Evolutionary conservation across 192 early-diverging fungal genomes (phyloP).

Genomic region (Backusella morwellensis): DNA sequence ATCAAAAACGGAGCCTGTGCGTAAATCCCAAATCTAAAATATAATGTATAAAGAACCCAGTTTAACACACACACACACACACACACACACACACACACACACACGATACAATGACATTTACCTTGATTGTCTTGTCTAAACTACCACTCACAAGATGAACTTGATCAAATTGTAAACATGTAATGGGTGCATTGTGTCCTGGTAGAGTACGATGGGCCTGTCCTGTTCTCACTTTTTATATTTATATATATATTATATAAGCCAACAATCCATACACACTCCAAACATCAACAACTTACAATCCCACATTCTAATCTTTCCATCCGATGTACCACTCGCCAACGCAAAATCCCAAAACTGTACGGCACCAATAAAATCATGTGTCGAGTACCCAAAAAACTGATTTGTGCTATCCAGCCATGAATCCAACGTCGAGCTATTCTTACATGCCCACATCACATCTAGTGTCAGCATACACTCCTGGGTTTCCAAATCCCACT

Average conservation of each 20-base stretch:
- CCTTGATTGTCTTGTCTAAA: slow-evolving; percentile 59
- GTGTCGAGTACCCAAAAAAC: slow-evolving; percentile 35
- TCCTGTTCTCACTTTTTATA: slow-evolving; percentile 57
- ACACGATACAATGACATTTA: slow-evolving; percentile 1
- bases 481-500: slow-evolving; percentile 75
- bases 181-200: slow-evolving; percentile 62
- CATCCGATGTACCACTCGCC: slow-evolving; percentile 73
- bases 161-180: slow-evolving; percentile 67
- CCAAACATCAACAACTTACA: slow-evolving; percentile 27
- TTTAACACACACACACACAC: not conserved
- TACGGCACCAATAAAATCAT: slow-evolving; percentile 64
- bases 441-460: slow-evolving; percentile 61
- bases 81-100: not conserved
- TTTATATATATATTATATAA: not conserved
- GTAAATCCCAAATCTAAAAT: slow-evolving; percentile 68
- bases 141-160: slow-evolving; percentile 70
- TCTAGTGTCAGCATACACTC: slow-evolving; percentile 64
- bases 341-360: slow-evolving; percentile 75
- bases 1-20: slow-evolving; percentile 65
- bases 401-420: not conserved
- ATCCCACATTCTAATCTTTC: slow-evolving; percentile 77
- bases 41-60: not conserved
- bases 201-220: slow-evolving; percentile 69
- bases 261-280: not conserved
- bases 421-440: not conserved